Evolutionary conservation across 1,284 basidiomycete species (phyloP), one percentile per base, ranked within the genome.

Genomic region (Ustilago trichophora): DNA sequence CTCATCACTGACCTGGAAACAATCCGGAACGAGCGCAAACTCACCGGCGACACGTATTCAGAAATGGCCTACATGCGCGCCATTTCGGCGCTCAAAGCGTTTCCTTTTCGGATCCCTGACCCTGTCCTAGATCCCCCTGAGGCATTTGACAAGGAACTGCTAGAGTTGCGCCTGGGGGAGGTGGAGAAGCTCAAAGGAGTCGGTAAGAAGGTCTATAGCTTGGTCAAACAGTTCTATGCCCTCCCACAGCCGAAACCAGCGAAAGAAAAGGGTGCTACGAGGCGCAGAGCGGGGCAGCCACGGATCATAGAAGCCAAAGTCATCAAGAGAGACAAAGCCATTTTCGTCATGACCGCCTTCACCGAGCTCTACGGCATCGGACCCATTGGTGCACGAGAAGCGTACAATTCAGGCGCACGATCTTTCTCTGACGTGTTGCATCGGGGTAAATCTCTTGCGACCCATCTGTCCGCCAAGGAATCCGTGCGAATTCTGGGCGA

Each of bases 61-160:
- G 74, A 76, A 27, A 74, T 77, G 57, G 71, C 78, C 10, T 80
- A 80, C 63, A 68, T 73, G 59, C 56, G 76, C 11, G 78, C 77
- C 26, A 58, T 78, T 13, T 67, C 69, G 0, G 72, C 72, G 0
- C 47, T 80, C 19, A 80, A 80, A 38, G 74, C 78, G 0, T 72
- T 55, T 12, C 78, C 78, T 2, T 66, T 53, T 26, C 43, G 44
- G 6, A 67, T 80, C 8, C 57, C 63, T 0, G 37, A 67, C 11
- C 43, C 58, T 1, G 3, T 24, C 5, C 21, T 51, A 1, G 52
- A 54, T 27, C 46, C 57, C 1, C 27, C 51, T 2, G 16, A 16
- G 2, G 25, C 45, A 7, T 53, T 50, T 11, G 40, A 44, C 43
- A 12, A 33, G 0, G 27, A 40, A 5, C 25, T 68, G 31, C 19